phyloP scores from a whole-genome alignment of 352 stramenopile species.

The Globisporangium solare region DNA sequence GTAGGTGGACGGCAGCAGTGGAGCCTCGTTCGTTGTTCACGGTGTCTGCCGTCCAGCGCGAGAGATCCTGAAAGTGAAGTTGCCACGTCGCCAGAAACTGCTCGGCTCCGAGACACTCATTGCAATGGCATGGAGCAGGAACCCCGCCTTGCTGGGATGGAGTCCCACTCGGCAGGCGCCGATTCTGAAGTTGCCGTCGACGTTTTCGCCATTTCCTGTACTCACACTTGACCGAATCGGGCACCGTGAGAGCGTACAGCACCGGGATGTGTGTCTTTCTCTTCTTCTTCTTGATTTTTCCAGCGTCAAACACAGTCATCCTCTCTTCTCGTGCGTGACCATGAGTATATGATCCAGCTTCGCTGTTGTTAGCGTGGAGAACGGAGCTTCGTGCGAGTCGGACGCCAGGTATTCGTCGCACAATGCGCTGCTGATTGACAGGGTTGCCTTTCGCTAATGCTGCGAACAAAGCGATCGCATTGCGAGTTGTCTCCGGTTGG shows the following conservation, averaged over 20 bases:
- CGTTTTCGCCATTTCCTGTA: conserved; percentile 42
- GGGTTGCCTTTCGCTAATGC: conserved; percentile 27
- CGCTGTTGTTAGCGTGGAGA: not conserved
- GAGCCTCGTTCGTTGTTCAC: not conserved
- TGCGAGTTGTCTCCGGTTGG: conserved; percentile 20
- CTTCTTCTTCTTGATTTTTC: conserved; percentile 16
- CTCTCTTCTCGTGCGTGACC: not conserved
- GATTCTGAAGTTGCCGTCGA: conserved; percentile 25
- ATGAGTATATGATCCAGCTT: not conserved
- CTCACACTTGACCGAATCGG: conserved; percentile 19
- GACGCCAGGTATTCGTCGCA: conserved; percentile 25
- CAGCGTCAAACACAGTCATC: conserved; percentile 10
- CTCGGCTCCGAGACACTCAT: conserved; percentile 40
- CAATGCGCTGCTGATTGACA: conserved; percentile 40
- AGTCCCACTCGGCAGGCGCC: conserved; percentile 29
- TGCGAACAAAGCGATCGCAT: conserved; percentile 24
- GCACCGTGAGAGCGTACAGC: conserved; percentile 35
- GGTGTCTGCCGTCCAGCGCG: conserved; percentile 23
- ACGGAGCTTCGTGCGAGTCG: conserved; percentile 7
- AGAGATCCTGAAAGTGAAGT: conserved; percentile 50
- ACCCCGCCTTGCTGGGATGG: conserved; percentile 34
- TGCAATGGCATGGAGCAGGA: conserved; percentile 41
- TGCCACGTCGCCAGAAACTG: conserved; percentile 51
- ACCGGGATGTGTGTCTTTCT: not conserved
- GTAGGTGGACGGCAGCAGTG: conserved; percentile 12